A percentile compares a stretch with the other conserved stretches of the same genome.
These are phyloP conservation scores for Metschnikowia gruessii DNA, from an alignment of 805 yeast species.

Conservation along the genomic window DNA sequence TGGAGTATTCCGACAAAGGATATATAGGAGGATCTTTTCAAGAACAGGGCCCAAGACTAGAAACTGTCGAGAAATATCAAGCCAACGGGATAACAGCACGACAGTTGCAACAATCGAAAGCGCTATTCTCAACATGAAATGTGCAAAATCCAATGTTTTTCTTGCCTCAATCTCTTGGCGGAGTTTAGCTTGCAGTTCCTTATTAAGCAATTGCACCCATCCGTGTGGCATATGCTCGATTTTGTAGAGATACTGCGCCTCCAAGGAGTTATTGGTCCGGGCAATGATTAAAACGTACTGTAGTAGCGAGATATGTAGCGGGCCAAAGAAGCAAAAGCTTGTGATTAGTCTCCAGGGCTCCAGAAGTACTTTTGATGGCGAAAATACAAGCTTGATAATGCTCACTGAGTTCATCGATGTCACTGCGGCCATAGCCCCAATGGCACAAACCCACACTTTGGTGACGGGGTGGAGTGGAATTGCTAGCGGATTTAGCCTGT, in stretches of 20 bases:
- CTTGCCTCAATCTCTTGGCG: slow-evolving; percentile 17
- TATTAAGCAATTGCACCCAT: slow-evolving; percentile 16
- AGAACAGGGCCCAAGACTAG: slow-evolving; percentile 39
- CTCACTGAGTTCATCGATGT: slow-evolving; percentile 23
- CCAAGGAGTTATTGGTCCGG: slow-evolving; percentile 25
- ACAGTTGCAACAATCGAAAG: slow-evolving; percentile 23
- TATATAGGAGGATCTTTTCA: slow-evolving; percentile 37
- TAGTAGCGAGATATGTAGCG: slow-evolving; percentile 23
- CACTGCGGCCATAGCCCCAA: slow-evolving; percentile 22
- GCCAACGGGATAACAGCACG: slow-evolving; percentile 14
- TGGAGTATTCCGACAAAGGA: slow-evolving; percentile 49
- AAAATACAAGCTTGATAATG: slow-evolving; percentile 22
- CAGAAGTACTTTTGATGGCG: slow-evolving; percentile 26
- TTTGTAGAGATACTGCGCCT: slow-evolving; percentile 22
- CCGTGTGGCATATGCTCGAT: slow-evolving; percentile 24
- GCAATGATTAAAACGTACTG: slow-evolving; percentile 22
- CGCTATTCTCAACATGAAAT: slow-evolving; percentile 27
- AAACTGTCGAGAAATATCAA: slow-evolving; percentile 17
- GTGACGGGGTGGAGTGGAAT: slow-evolving; percentile 20
- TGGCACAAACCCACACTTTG: slow-evolving; percentile 28
- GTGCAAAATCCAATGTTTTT: slow-evolving; percentile 31
- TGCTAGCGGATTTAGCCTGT: slow-evolving; percentile 9
- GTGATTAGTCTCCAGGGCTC: slow-evolving; percentile 41
- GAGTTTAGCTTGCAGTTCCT: slow-evolving; percentile 19
- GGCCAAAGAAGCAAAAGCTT: slow-evolving; percentile 34